Conservation (phyloP, 164 flowering plant genomes). For the Paratinospora sagittata region DNA sequence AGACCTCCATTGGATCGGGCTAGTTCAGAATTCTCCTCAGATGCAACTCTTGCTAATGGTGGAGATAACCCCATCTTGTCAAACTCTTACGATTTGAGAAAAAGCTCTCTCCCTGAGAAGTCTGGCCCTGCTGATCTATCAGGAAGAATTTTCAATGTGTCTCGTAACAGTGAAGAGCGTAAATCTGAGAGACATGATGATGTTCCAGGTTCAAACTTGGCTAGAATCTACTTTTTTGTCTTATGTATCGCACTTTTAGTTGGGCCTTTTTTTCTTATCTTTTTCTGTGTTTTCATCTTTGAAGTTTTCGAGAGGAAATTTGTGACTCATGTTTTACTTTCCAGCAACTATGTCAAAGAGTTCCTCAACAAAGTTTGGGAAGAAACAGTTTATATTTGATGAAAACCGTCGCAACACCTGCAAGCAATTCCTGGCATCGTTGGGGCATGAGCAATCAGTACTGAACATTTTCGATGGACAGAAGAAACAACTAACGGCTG, state of each 20-base stretch:
- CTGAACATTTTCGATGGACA: slow-evolving; percentile 46
- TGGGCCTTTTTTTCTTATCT: not conserved
- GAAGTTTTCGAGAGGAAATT: not conserved
- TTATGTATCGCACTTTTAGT: too few species aligned
- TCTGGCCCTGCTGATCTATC: slow-evolving; percentile 27
- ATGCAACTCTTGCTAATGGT: slow-evolving; percentile 50
- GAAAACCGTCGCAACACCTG: slow-evolving; percentile 72
- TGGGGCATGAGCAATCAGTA: slow-evolving; percentile 35
- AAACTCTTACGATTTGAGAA: slow-evolving; percentile 34
- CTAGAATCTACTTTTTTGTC: not conserved
- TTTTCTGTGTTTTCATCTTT: not conserved
- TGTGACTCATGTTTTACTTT: not conserved
- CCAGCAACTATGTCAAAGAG: slow-evolving; percentile 42
- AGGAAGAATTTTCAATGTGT: slow-evolving; percentile 19
- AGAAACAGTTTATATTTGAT: slow-evolving; percentile 39
- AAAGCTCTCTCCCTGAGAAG: slow-evolving; percentile 30
- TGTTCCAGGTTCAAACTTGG: slow-evolving; percentile 33
- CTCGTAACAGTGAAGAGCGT: slow-evolving; percentile 35
- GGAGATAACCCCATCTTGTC: slow-evolving; percentile 34
- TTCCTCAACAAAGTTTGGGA: slow-evolving; percentile 36
- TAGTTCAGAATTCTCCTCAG: slow-evolving; percentile 46
- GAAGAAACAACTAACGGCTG: slow-evolving; percentile 61
- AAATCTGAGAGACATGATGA: slow-evolving; percentile 41
- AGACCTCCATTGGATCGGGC: slow-evolving; percentile 36
- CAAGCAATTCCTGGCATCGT: slow-evolving; percentile 29